Evolutionary conservation across 2,329 filamentous ascomycete species (phyloP).

Genomic region (Phaeosphaeriaceae sp.): DNA sequence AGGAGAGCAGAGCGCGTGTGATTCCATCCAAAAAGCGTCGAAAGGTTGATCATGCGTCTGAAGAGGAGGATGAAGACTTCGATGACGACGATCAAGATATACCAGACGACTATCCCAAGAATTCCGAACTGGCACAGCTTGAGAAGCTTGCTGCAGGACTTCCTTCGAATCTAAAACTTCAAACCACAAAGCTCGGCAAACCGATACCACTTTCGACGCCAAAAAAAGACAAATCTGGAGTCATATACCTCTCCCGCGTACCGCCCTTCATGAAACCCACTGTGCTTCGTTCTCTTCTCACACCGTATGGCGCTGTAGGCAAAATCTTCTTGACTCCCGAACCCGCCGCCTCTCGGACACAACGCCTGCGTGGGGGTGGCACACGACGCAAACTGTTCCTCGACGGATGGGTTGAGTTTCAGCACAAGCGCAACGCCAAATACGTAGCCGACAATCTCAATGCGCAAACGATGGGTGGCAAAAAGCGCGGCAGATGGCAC

Average conservation of each 20-base stretch:
- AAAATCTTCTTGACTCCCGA: slow-evolving; percentile 82
- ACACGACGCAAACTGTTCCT: slow-evolving; percentile 84
- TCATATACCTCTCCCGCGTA: slow-evolving; percentile 82
- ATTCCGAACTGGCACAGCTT: slow-evolving; percentile 39
- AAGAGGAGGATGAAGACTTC: slow-evolving; percentile 32
- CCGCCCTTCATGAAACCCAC: slow-evolving; percentile 88
- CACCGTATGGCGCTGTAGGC: slow-evolving; percentile 76
- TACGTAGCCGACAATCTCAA: slow-evolving; percentile 78
- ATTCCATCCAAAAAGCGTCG: slow-evolving; percentile 66
- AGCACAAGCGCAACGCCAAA: slow-evolving; percentile 77
- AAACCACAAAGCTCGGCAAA: slow-evolving; percentile 29
- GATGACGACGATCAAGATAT: slow-evolving; percentile 35
- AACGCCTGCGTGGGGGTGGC: slow-evolving; percentile 73
- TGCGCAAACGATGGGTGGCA: slow-evolving; percentile 78
- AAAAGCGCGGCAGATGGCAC: slow-evolving; percentile 82
- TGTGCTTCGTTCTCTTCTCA: slow-evolving; percentile 76
- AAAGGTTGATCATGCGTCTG: slow-evolving; percentile 59
- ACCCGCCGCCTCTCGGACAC: slow-evolving; percentile 68
- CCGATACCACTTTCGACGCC: slow-evolving; percentile 52
- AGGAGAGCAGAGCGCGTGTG: slow-evolving; percentile 68
- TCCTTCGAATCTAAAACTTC: slow-evolving; percentile 45
- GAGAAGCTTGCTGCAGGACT: slow-evolving; percentile 38
- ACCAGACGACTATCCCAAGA: slow-evolving; percentile 30
- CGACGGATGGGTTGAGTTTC: slow-evolving; percentile 87
- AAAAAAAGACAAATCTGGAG: slow-evolving; percentile 75